Evolutionary conservation across 805 yeast genomes (phyloP).

Genomic region (Starmerella riodocensis): DNA sequence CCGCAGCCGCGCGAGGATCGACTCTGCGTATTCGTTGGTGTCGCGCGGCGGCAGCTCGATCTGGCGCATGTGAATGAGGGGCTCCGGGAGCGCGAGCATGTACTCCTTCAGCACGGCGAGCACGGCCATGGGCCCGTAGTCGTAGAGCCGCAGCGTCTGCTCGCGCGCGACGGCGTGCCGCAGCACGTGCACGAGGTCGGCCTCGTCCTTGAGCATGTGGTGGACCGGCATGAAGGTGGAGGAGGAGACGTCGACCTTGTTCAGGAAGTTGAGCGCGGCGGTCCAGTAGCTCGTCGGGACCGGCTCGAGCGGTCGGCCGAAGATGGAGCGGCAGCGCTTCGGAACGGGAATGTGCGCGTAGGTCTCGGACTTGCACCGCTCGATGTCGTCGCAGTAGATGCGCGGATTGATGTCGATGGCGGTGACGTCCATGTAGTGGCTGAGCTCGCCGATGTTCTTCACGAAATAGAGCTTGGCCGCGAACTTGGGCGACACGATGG

Average conservation of each 20-base stretch:
- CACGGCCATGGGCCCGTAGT: conserved; percentile 44
- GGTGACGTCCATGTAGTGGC: conserved; percentile 58
- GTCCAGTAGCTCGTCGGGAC: conserved; percentile 23
- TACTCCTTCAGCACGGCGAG: conserved; percentile 34
- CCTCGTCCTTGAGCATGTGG: neutral
- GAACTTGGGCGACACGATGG: conserved; percentile 41
- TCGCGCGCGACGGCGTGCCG: conserved; percentile 32
- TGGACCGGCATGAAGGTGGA: conserved; percentile 4
- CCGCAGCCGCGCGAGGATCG: conserved; percentile 25
- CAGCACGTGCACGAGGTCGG: conserved; percentile 16
- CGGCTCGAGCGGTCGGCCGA: conserved; percentile 23
- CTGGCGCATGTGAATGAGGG: conserved; percentile 40
- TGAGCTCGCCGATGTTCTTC: conserved; percentile 39
- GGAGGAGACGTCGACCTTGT: neutral
- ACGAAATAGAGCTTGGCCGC: conserved; percentile 35
- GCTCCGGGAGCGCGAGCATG: conserved; percentile 39
- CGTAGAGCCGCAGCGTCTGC: conserved; percentile 41
- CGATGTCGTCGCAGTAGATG: conserved; percentile 56
- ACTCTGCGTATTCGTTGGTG: conserved; percentile 33
- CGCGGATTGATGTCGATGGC: conserved; percentile 60
- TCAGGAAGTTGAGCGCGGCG: conserved; percentile 20
- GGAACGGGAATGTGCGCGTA: conserved; percentile 38
- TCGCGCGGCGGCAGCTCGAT: conserved; percentile 44
- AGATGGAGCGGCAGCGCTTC: conserved; percentile 26
- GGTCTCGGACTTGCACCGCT: conserved; percentile 27